Conservation (phyloP, 352 stramenopile genomes). For the Phytophthora pini region DNA sequence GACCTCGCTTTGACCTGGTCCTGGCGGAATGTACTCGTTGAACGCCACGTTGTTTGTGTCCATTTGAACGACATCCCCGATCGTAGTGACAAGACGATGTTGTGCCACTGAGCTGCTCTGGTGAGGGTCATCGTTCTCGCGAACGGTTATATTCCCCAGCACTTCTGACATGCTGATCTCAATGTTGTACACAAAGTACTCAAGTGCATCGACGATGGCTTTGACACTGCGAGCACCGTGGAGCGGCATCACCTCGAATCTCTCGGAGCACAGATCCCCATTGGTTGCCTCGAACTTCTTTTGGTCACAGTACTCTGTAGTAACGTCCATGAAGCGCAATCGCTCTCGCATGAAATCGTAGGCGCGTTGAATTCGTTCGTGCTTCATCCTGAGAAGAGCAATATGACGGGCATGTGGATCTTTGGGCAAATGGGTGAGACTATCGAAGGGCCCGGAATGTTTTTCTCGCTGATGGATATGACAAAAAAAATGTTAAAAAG, state of each 20-base stretch:
- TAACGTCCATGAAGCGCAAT: constrained; percentile 34
- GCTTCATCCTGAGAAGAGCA: constrained; percentile 31
- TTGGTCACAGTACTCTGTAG: constrained; percentile 35
- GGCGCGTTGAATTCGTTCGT: constrained; percentile 30
- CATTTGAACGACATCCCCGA: constrained; percentile 33
- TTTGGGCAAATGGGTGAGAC: constrained; percentile 20
- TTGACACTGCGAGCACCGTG: constrained; percentile 28
- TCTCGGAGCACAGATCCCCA: constrained; percentile 38
- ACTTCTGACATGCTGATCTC: constrained; percentile 57
- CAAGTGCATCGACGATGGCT: constrained; percentile 47
- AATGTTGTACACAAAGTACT: constrained; percentile 53
- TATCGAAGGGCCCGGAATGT: constrained; percentile 32
- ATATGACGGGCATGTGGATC: constrained; percentile 13
- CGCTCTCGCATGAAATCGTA: constrained; percentile 35
- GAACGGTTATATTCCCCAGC: constrained; percentile 51
- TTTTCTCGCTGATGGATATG: constrained; percentile 21
- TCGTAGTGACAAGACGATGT: constrained; percentile 42
- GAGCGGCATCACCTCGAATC: constrained; percentile 58
- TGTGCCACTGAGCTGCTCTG: constrained; percentile 36
- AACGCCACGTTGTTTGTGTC: constrained; percentile 52
- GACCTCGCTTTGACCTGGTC: constrained; percentile 20
- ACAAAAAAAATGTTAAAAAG: not conserved
- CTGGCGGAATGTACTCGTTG: constrained; percentile 29
- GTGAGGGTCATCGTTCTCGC: constrained; percentile 50
- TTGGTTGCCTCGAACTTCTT: constrained; percentile 49